Conservation (phyloP, 2,329 filamentous ascomycete species). For the Monilinia polystroma region DNA sequence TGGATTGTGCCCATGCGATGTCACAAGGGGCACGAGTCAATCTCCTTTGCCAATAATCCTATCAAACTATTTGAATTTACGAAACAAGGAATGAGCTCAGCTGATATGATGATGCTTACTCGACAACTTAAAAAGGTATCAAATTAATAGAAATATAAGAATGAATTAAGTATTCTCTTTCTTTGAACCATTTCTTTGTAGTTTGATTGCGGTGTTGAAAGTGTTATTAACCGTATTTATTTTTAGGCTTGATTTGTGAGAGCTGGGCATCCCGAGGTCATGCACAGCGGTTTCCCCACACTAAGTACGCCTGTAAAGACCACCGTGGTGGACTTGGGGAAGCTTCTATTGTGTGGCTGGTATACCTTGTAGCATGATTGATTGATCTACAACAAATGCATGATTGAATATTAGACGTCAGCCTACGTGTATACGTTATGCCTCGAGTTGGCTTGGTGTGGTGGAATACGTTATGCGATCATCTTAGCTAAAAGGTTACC, state of each 20-base stretch:
- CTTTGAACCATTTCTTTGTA: slow-evolving; percentile 5
- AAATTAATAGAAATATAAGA: background rate
- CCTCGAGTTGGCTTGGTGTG: too few species aligned
- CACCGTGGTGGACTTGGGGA: too few species aligned
- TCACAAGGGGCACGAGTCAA: slow-evolving; percentile 7
- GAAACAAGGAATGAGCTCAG: slow-evolving; percentile 15
- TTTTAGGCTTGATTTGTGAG: background rate
- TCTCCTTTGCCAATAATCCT: background rate
- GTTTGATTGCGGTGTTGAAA: slow-evolving; percentile 10
- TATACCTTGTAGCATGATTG: too few species aligned
- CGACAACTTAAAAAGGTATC: too few species aligned
- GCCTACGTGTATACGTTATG: too few species aligned
- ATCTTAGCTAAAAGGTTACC: too few species aligned
- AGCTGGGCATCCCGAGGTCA: background rate
- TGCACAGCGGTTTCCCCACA: too few species aligned
- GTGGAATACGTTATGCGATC: too few species aligned
- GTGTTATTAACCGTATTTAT: background rate
- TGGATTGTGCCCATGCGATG: background rate
- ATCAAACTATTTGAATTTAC: background rate
- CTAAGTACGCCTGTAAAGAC: too few species aligned
- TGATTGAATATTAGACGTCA: too few species aligned
- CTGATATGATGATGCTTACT: background rate
- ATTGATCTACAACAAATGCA: too few species aligned
- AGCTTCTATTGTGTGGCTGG: too few species aligned
- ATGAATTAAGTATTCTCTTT: background rate